These are phyloP conservation scores for Gliomastix tumulicola DNA, from an alignment of 2,329 filamentous ascomycete species.

Conservation along the genomic window DNA sequence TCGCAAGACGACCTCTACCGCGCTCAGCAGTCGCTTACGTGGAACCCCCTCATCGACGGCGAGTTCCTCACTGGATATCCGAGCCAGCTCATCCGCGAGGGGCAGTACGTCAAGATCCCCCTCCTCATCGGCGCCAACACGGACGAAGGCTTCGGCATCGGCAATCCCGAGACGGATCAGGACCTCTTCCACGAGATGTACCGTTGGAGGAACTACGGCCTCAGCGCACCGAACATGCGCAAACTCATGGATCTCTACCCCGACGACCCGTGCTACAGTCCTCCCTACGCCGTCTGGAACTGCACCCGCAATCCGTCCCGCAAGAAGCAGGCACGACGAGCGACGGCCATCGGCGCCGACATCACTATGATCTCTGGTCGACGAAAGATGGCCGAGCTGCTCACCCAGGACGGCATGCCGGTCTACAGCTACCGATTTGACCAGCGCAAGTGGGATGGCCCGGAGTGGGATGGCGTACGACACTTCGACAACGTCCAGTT, in stretches of 20 bases:
- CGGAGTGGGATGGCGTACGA: conserved; percentile 29
- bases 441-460: conserved; percentile 32
- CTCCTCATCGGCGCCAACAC: conserved; percentile 40
- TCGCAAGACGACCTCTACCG: conserved; percentile 21
- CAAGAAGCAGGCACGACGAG: conserved; percentile 36
- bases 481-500: conserved; percentile 44
- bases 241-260: conserved; percentile 39
- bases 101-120: conserved; percentile 34
- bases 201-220: conserved; percentile 35
- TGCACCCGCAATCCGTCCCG: conserved; percentile 3
- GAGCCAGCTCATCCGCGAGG: conserved; percentile 32
- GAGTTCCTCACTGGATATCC: conserved; percentile 39
- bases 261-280: conserved; percentile 35
- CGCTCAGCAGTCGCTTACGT: conserved; percentile 25
- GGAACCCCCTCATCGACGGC: conserved; percentile 38
- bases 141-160: conserved; percentile 37
- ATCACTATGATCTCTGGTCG: conserved; percentile 40
- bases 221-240: conserved; percentile 34
- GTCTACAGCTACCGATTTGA: conserved; percentile 45
- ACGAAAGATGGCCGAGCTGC: conserved; percentile 35
- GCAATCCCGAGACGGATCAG: conserved; percentile 28
- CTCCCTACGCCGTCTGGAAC: conserved; percentile 19
- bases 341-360: conserved; percentile 35
- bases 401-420: conserved; percentile 18
- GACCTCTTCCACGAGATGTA: conserved; percentile 26